phyloP scores from a whole-genome alignment of 2,329 filamentous ascomycete genomes.

The Orbilia blumenaviensis region DNA sequence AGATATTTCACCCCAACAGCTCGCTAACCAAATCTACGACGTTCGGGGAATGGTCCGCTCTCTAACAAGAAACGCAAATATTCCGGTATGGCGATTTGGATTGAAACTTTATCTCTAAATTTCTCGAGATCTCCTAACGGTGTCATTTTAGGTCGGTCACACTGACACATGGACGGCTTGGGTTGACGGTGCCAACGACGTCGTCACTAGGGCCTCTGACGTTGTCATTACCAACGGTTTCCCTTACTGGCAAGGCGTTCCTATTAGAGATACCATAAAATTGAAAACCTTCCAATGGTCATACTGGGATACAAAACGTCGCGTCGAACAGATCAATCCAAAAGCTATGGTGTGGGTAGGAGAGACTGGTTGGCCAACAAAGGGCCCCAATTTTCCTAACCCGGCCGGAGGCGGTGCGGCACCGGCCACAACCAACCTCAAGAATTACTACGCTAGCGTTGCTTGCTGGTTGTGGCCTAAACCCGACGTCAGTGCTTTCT shows the following conservation, averaged over 20 bases:
- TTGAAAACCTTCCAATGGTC: slow-evolving; percentile 44
- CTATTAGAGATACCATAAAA: slow-evolving; percentile 70
- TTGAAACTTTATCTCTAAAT: too few species aligned
- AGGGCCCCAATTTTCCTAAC: slow-evolving; percentile 68
- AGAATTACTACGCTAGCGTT: slow-evolving; percentile 70
- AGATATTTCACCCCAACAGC: slow-evolving; percentile 22
- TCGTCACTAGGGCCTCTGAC: slow-evolving; percentile 62
- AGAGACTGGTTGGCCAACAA: slow-evolving; percentile 74
- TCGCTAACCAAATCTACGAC: slow-evolving; percentile 58
- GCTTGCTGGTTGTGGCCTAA: slow-evolving; percentile 65
- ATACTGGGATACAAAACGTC: slow-evolving; percentile 61
- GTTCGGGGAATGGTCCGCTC: slow-evolving; percentile 66
- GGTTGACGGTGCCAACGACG: slow-evolving; percentile 69
- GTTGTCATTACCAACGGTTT: slow-evolving; percentile 50
- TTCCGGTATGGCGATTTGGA: slow-evolving; percentile 58
- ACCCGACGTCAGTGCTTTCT: slow-evolving; percentile 53
- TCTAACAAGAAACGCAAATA: not conserved
- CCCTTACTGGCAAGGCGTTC: slow-evolving; percentile 57
- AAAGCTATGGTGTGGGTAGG: slow-evolving; percentile 73
- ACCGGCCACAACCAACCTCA: slow-evolving; percentile 69
- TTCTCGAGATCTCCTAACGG: too few species aligned
- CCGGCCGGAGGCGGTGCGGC: slow-evolving; percentile 64
- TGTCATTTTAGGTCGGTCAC: slow-evolving; percentile 67
- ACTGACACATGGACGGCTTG: slow-evolving; percentile 76
- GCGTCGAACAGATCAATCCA: slow-evolving; percentile 70